phyloP scores from a whole-genome alignment of 805 yeast species.

The Zygosaccharomyces rouxii region DNA sequence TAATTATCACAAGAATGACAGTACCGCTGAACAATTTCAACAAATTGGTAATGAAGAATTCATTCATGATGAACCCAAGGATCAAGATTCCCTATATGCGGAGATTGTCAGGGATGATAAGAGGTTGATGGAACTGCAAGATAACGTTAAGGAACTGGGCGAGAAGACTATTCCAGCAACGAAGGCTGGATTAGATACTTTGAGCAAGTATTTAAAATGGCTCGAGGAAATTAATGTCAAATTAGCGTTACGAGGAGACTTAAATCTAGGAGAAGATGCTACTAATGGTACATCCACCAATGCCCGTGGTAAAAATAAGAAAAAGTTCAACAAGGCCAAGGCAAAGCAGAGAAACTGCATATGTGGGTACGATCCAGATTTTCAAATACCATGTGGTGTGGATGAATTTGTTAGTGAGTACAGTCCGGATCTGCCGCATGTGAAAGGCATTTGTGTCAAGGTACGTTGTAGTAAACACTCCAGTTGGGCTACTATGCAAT shows the following conservation, averaged over 20 bases:
- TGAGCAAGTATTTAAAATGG: constrained; percentile 34
- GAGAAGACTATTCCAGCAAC: constrained; percentile 15
- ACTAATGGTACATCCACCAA: not conserved
- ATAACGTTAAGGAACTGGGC: constrained; percentile 12
- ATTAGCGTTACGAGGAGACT: constrained; percentile 6
- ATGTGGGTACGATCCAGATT: constrained; percentile 28
- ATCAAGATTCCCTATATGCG: constrained; percentile 15
- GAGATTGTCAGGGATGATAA: constrained; percentile 19
- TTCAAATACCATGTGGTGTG: constrained; percentile 15
- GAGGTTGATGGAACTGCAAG: constrained; percentile 16
- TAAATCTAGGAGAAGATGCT: not conserved
- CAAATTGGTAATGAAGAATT: constrained; percentile 21
- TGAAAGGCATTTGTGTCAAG: constrained; percentile 27
- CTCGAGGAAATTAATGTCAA: constrained; percentile 22
- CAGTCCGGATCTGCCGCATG: constrained; percentile 3
- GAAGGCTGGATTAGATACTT: constrained; percentile 9
- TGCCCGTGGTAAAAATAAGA: constrained; percentile 12
- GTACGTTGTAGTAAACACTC: constrained; percentile 27
- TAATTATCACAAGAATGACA: not conserved
- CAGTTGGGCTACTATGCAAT: constrained; percentile 29
- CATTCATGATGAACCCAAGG: constrained; percentile 15
- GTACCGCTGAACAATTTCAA: constrained; percentile 15
- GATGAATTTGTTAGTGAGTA: constrained; percentile 20
- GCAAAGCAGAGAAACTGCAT: constrained; percentile 19
- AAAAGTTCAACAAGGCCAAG: constrained; percentile 10